A percentile compares a stretch with the other conserved stretches of the same genome.
Conservation (phyloP, 441 rosid species). For the Melastoma candidum region DNA sequence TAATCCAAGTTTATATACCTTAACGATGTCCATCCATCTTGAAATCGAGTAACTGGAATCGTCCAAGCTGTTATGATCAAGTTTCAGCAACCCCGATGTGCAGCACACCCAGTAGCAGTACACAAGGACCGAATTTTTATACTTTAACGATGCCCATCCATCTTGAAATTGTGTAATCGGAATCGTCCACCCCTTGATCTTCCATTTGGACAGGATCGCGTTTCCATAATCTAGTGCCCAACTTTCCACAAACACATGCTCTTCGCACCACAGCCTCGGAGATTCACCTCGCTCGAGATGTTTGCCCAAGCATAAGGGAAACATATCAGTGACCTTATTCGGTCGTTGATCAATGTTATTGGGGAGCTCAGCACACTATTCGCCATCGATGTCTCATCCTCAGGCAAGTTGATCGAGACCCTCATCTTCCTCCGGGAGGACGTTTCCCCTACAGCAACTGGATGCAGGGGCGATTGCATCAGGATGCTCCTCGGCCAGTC, state of each 20-base stretch:
- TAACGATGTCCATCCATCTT: constrained; percentile 83
- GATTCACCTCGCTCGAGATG: too few species aligned
- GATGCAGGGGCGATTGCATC: constrained; percentile 71
- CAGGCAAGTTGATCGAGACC: constrained; percentile 85
- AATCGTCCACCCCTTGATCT: constrained; percentile 63
- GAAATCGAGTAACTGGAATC: constrained; percentile 67
- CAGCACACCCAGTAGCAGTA: too few species aligned
- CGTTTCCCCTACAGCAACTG: constrained; percentile 16
- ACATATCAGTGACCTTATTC: constrained; percentile 75
- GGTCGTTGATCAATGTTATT: constrained; percentile 25
- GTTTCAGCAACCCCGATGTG: too few species aligned
- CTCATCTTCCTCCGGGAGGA: constrained; percentile 33
- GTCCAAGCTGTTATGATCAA: constrained; percentile 37
- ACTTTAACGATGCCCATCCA: constrained; percentile 89
- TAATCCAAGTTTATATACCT: constrained; percentile 24
- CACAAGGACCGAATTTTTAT: neutral
- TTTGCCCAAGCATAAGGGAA: constrained; percentile 33
- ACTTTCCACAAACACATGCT: constrained; percentile 65
- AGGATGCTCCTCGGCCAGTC: constrained; percentile 62
- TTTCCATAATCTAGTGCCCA: constrained; percentile 85
- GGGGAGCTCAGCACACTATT: constrained; percentile 37
- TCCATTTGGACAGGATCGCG: constrained; percentile 70
- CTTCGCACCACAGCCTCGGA: too few species aligned
- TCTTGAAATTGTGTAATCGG: constrained; percentile 67
- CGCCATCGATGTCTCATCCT: constrained; percentile 78